Evolutionary conservation across 768 basidiomycete species (phyloP), one percentile per base, ranked within the genome.

Genomic region (Russula emetica): DNA sequence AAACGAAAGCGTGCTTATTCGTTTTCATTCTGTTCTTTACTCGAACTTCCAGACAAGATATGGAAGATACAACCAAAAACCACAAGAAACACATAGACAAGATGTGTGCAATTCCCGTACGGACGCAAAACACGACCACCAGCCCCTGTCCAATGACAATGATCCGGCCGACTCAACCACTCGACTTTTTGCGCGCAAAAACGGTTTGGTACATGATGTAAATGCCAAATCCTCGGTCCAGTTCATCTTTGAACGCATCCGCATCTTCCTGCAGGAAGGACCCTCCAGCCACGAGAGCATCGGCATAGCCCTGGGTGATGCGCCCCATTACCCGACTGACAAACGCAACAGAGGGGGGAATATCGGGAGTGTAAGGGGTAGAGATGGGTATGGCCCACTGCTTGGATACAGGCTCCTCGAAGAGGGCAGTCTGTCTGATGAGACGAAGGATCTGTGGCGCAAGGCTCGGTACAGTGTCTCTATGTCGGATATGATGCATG

Each of bases 311-410:
- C 1, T 26, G 44, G 8, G 54, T 24, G 49, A 55, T 26, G 24
- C 54, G 49, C 10, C 34, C 45, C 63, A 60, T 58, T n/a, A 60
- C 60, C 34, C 40, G 16, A 49, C 64, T 49, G 42, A 61, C 55
- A 32, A 64, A 64, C 8, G 22, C 22, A 22, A 5, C 22, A 30
- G 58, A 38, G 55, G 24, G 5, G 18, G 52, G 2, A 8, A 22
- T 32, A 3, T 45, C 51, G 26, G 51, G 18, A 22, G 54, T 22
- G 42, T 44, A 28, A 13, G 66, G 61, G 26, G 32, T 24, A 14
- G 66, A 63, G 42, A 63, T 54, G 16, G 68, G 68, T 36, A 69
- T 44, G 14, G 62, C 62, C 40, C 66, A 63, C n/a, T 60, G 66
- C 55, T 18, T 63, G 8, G 53, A 60, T 30, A 56, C 44, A 9